These are phyloP conservation scores for Uromyces viciae-fabae DNA, from an alignment of 1,284 basidiomycete species.

Conservation along the genomic window DNA sequence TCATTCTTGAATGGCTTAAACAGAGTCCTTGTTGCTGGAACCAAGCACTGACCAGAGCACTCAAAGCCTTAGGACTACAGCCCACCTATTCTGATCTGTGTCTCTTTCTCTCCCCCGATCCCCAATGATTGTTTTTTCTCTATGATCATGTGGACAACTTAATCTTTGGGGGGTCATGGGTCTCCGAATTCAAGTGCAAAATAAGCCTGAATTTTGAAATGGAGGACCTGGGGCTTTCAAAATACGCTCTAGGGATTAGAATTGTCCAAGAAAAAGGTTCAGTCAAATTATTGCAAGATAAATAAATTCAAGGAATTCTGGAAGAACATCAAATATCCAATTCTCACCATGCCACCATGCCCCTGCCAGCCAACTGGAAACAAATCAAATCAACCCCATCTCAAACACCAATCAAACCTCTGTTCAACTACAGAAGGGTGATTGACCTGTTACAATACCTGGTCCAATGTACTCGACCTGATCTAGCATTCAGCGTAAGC, in stretches of 20 bases:
- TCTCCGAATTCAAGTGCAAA: neutral
- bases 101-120: neutral
- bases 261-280: neutral
- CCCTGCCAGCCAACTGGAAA: neutral
- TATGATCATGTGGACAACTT: neutral
- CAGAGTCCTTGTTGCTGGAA: neutral
- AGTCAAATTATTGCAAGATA: neutral
- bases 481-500: neutral
- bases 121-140: neutral
- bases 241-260: neutral
- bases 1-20: neutral
- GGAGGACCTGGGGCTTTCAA: neutral
- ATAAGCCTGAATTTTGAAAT: neutral
- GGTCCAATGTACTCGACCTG: neutral
- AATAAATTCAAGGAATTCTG: neutral
- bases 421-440: neutral
- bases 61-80: neutral
- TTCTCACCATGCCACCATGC: neutral
- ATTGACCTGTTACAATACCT: neutral
- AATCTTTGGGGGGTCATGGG: neutral
- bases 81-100: neutral
- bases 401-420: neutral
- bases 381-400: neutral
- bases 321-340: neutral
- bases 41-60: neutral